Evolutionary conservation across 164 flowering plant species (phyloP), one percentile per base, ranked within the genome.

Genomic region (Aristolochia contorta): DNA sequence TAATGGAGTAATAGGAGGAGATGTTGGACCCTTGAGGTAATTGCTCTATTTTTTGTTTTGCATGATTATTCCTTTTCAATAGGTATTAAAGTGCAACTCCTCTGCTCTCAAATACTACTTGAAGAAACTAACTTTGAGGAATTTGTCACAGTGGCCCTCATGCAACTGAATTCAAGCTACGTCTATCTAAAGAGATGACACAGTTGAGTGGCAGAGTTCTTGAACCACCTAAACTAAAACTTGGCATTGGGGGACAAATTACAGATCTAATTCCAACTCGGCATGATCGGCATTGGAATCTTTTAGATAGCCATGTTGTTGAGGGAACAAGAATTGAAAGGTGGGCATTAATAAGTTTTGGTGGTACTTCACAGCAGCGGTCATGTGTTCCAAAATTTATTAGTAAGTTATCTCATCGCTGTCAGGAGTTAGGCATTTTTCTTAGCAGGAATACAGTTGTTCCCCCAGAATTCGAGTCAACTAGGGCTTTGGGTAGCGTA

Each of bases 311-410:
- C 69, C 90, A 86, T 67, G 98, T 92, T 16, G 68, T 82, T 37
- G 91, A 89, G 69, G 98, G 93, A 16, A 83, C 81, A 4, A 70
- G 80, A 59, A 86, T 92, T 16, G 84, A 83, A 27, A 75, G 93
- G 57, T 92, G 98, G 98, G 91, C 85, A 1, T 54, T 92, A 25
- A 74, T 92, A 43, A 83, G 93, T 72, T 89, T 92, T 59, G 96
- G 98, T n/a, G 96, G 98, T 50, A 78, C 72, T 23, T 46, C 64
- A 24, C 87, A 89, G 24, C 96, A 87, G 69, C 80, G 74, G 51
- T 75, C 84, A 20, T 61, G 33, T 69, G 69, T 87, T 47, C 84
- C 93, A 6, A 81, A 72, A 62, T 92, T 89, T 78, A 76, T 84
- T 50, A 73, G 69, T 70, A 88, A 89, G 72, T 70, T 92, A 14